Conservation (phyloP, 2,329 filamentous ascomycete species). For the Trichophyton simii region DNA sequence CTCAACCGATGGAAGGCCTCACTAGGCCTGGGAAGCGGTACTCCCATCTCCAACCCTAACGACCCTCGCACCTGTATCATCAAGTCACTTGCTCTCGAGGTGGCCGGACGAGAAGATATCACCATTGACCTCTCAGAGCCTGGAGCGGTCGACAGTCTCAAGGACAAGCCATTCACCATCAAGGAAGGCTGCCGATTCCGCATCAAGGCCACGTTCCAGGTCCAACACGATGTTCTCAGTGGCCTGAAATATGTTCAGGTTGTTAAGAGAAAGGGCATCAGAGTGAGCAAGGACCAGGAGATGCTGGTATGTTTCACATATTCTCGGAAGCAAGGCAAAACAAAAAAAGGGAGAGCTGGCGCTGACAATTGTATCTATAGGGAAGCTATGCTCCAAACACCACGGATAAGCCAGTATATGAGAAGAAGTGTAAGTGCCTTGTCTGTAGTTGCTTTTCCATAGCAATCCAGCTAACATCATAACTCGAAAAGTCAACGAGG, state of each 20-base stretch:
- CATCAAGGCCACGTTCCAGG: constrained; percentile 89
- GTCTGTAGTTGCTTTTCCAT: too few species aligned
- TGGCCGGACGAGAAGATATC: constrained; percentile 69
- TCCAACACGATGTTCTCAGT: constrained; percentile 91
- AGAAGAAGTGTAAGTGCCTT: constrained; percentile 69
- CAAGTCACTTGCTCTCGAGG: constrained; percentile 75
- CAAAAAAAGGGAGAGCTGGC: background rate
- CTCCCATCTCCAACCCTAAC: constrained; percentile 59
- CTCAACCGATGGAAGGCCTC: constrained; percentile 97
- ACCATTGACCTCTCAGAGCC: constrained; percentile 72
- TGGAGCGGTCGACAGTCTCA: constrained; percentile 63
- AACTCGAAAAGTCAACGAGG: constrained; percentile 56
- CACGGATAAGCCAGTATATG: constrained; percentile 69
- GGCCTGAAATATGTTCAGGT: constrained; percentile 93
- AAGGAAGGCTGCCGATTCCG: constrained; percentile 90
- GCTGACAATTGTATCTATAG: constrained; percentile 33
- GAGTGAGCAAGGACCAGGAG: constrained; percentile 84
- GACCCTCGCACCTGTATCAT: constrained; percentile 91
- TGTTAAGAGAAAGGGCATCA: constrained; percentile 78
- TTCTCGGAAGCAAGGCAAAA: background rate
- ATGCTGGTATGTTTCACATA: constrained; percentile 66
- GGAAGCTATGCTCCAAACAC: constrained; percentile 91
- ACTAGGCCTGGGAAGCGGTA: constrained; percentile 65
- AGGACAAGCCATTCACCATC: constrained; percentile 89
- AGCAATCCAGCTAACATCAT: too few species aligned